Evolutionary conservation across 306 rosid species (phyloP).

Genomic region (Argentina anserina): DNA sequence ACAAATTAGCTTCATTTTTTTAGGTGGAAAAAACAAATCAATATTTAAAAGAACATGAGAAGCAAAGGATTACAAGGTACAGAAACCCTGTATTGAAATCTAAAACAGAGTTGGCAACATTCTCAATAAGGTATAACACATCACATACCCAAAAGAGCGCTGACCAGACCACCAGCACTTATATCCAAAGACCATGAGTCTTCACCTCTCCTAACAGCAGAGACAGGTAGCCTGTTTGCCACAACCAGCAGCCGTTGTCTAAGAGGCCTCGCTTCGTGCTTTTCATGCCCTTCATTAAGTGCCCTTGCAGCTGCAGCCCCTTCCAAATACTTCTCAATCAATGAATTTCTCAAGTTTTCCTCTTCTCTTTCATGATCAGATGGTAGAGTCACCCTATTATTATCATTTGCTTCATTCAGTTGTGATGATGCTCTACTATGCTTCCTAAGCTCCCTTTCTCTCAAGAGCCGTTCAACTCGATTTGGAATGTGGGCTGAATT

Average conservation of each 20-base stretch:
- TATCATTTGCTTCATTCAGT: conserved; percentile 48
- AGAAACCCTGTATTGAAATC: conserved; percentile 5
- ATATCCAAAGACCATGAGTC: conserved; percentile 84
- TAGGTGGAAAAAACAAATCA: conserved; percentile 14
- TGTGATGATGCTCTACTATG: conserved; percentile 35
- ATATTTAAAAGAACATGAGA: background rate
- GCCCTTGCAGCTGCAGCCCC: conserved; percentile 39
- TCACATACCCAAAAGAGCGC: conserved; percentile 72
- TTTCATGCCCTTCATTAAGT: conserved; percentile 38
- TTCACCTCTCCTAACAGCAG: conserved; percentile 79
- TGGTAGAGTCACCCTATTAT: conserved; percentile 30
- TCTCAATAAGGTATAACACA: background rate
- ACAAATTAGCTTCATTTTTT: conserved; percentile 21
- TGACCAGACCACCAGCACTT: conserved; percentile 88
- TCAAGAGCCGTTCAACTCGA: conserved; percentile 68
- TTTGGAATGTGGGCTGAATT: conserved; percentile 31
- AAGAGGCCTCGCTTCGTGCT: conserved; percentile 36
- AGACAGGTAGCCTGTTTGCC: conserved; percentile 87
- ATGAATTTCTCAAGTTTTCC: conserved; percentile 36
- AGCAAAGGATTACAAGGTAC: background rate
- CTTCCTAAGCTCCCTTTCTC: conserved; percentile 59
- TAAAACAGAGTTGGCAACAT: conserved; percentile 5
- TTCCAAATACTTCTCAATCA: conserved; percentile 37
- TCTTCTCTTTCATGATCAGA: conserved; percentile 64
- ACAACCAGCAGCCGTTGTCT: conserved; percentile 84